Evolutionary conservation across 2,329 filamentous ascomycete species (phyloP), one percentile per base, ranked within the genome.

Genomic region (Apiospora marii): DNA sequence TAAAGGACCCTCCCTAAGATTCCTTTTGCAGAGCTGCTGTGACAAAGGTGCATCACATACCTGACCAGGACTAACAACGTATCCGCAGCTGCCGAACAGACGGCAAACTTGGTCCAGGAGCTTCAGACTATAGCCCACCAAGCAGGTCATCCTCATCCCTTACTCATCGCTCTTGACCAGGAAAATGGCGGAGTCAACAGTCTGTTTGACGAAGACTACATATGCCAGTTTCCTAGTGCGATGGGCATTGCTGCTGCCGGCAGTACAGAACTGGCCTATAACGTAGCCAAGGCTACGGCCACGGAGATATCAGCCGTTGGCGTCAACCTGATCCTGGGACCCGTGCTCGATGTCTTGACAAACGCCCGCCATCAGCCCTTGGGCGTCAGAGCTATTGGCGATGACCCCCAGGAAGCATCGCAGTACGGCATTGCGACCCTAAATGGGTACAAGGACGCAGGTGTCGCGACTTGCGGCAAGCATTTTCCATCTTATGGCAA

Each of bases 111-210:
- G 58, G 94, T 98, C 43, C 93, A 96, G 79, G 95, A 98, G 79
- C 87, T 99, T 64, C 96, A 99, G 83, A 95, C 92, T 69, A 96
- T 97, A 80, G 96, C 96, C 49, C 93, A 94, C 80, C 90, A 97
- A 83, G 93, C 96, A 73, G 96, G 96, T 27, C 96, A 98, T 82
- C 92, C 93, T 3, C 92, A 96, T 3, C 96, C 96, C 2, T 85
- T 99, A 24, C 87, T 97, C 71, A 98, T 99, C 77, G 95, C 93
- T 51, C 86, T 98, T 49, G 96, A 98, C 80, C 96, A 99, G 81
- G 96, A 99, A 82, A 98, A 99, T 90, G 96, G 96, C 75, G 95
- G 96, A 3, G 96, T 98, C 81, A 98, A 98, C 85, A 98, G 94
- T 83, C 88, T 98, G 2, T 98, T 97, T 79, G 96, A 98, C 81